These are phyloP conservation scores for Aspergillus uvarum DNA, from an alignment of 2,329 filamentous ascomycete species.

Conservation along the genomic window DNA sequence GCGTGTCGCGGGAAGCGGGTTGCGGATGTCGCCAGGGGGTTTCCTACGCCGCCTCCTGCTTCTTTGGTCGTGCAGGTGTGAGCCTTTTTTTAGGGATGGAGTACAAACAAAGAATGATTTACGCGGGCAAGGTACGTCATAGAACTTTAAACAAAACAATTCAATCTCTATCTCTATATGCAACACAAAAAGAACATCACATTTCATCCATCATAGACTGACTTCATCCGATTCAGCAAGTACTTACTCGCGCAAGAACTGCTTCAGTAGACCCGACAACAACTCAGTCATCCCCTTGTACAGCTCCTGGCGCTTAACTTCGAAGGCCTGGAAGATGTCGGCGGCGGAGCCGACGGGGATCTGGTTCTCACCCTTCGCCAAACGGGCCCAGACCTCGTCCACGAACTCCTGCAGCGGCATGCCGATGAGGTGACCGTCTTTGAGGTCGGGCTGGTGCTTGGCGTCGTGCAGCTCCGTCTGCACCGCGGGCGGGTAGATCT, in stretches of 20 bases:
- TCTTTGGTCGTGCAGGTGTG: neutral
- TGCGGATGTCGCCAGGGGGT: constrained; percentile 8
- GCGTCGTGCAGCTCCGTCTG: constrained; percentile 58
- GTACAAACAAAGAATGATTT: neutral
- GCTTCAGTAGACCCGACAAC: constrained; percentile 22
- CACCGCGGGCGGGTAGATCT: constrained; percentile 56
- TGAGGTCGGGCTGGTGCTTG: constrained; percentile 56
- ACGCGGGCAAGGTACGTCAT: too few relatives aligned
- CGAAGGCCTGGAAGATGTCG: constrained; percentile 47
- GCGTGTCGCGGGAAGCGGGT: constrained; percentile 26
- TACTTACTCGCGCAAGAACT: constrained; percentile 20
- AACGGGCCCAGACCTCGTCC: constrained; percentile 49
- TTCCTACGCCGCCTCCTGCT: constrained; percentile 8
- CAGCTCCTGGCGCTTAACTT: constrained; percentile 48
- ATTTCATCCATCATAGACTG: neutral
- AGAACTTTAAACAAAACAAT: too few relatives aligned
- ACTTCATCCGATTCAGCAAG: neutral
- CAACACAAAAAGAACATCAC: neutral
- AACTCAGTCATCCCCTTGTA: constrained; percentile 31
- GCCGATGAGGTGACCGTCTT: constrained; percentile 51
- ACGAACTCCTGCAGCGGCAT: constrained; percentile 57
- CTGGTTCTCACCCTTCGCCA: constrained; percentile 52
- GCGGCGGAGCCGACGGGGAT: constrained; percentile 51
- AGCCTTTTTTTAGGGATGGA: too few relatives aligned
- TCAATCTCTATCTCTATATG: too few relatives aligned